Evolutionary conservation across 2,329 filamentous ascomycete species (phyloP), one percentile per base, ranked within the genome.

Genomic region (Aspergillus sojae): DNA sequence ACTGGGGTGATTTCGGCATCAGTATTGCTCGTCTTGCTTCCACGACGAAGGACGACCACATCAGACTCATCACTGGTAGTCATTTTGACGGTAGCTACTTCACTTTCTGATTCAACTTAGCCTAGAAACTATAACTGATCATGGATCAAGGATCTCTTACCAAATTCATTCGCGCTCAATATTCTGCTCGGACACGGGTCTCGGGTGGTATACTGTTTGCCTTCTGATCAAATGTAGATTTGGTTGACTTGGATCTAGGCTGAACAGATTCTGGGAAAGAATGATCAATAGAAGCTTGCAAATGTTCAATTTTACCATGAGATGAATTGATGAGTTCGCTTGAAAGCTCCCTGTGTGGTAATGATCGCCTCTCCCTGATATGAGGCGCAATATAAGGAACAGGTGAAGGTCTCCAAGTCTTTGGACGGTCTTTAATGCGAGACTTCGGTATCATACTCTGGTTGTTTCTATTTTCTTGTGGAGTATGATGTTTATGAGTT

Each of bases 31-130:
- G 16, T n/a, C 4, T 54, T 59, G 12, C 41, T 30, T 43, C 64
- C 62, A 23, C 55, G 45, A 16, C 55, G 65, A 45, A 72, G 62
- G 9, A 74, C 58, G 21, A 72, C 60, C 50, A 68, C 67, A 30
- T 74, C 72, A 5, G 71, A 72, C 14, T 55, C 60, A 23, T 68
- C 57, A 11, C 65, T 68, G 41, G 64, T 63, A 14, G 56, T 58
- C 58, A 61, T 65, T 23, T 61, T 60, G 19, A 11, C n/a, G 3
- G 28, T 21, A n/a, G n/a, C 26, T 26, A 36, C n/a, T 28, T 58
- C 52, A 4, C 21, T 30, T 10, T 48, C 39, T 50, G 16, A 41
- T 9, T 9, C 34, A 14, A 61, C 55, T 62, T 58, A 60, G 26
- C 34, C 19, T 50, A 19, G 2, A 4, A 39, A 36, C 30, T 4